Conservation (phyloP, 345 rosid species). For the Salix udensis region DNA sequence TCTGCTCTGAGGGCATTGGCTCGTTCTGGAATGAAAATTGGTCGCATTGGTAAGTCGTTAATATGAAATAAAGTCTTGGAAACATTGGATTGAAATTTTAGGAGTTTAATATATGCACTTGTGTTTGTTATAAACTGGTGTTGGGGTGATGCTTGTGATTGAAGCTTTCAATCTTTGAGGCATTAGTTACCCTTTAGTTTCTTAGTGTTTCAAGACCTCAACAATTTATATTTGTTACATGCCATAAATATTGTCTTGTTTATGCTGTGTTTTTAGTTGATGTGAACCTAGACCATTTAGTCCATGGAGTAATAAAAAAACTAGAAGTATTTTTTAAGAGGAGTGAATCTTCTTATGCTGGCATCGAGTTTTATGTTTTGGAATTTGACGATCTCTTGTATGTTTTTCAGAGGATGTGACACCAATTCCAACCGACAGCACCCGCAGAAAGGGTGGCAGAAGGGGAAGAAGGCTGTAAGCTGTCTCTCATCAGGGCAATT, state of each 20-base stretch:
- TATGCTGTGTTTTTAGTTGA: not conserved
- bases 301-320: not conserved
- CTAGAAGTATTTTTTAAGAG: not conserved
- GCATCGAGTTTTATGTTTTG: not conserved
- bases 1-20: slow-evolving; percentile 92
- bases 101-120: not conserved
- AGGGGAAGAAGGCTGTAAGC: slow-evolving; percentile 79
- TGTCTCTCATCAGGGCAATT: not conserved
- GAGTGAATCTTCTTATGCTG: not conserved
- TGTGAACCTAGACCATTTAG: no score
- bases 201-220: not conserved
- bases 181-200: no score
- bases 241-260: not conserved
- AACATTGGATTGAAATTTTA: not conserved
- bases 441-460: slow-evolving; percentile 89
- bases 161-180: not conserved
- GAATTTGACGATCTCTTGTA: not conserved
- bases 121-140: not conserved
- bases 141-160: not conserved
- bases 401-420: slow-evolving; percentile 83
- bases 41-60: slow-evolving; percentile 63
- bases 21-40: slow-evolving; percentile 92
- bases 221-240: not conserved
- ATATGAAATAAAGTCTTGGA: not conserved
- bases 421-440: slow-evolving; percentile 89